Evolutionary conservation across 2,329 filamentous ascomycete genomes (phyloP), one percentile per base, ranked within the genome.

Genomic region (Helicocarpus griseus): DNA sequence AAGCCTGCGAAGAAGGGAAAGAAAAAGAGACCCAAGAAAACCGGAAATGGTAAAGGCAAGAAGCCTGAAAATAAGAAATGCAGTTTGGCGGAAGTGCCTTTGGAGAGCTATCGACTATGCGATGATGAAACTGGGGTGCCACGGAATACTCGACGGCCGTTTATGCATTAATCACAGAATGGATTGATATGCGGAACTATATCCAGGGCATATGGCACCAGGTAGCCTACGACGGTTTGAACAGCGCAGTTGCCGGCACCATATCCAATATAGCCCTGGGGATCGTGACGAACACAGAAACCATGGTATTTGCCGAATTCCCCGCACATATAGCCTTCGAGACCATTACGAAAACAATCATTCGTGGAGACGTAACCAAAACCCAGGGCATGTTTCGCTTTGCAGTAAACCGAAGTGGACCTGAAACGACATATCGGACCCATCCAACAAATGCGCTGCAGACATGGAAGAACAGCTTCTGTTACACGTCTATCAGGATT

Each of bases 141-240:
- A 71, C 69, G 0, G 69, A 75, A 11, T 76, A 74, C 57, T 52
- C 73, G 22, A 67, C 77, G 54, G 73, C 74, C 17, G 65, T 69
- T 3, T 72, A 70, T 51, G 63, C 64, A 0, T 54, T 75, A 5
- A 52, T 66, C 2, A 47, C 52, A 6, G 66, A 77, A 50, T 73
- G 68, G 67, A 54, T 58, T 0, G 58, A 65, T 0, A 63, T 77
- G 24, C 66, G 76, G n/a, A 22, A 47, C n/a, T 66, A 66, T 39
- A 45, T 72, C 1, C 73, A 76, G 50, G 55, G 53, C 0, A 8
- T 69, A 2, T 78, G 74, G 75, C 60, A 56, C 1, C 62, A 76
- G 8, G 72, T 75, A 4, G 68, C 72, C 1, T 75, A 76, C 50
- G 53, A 67, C 1, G 66, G 62, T 3, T 62, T 77, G 13, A 77